Conservation (phyloP, 164 flowering plant species). For the Macadamia integrifolia region DNA sequence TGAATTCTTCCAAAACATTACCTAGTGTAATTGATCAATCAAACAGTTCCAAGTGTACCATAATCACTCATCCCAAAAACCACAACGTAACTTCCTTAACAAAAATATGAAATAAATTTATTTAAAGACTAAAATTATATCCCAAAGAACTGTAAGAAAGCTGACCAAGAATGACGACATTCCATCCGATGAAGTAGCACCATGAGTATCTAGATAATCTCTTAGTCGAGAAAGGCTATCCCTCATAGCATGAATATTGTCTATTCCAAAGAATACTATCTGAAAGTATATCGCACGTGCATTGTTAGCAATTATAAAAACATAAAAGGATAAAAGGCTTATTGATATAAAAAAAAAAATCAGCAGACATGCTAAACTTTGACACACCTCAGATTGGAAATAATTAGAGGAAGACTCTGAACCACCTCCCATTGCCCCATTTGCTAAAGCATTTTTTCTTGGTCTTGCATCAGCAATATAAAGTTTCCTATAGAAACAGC, state of each 20-base stretch:
- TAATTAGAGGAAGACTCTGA: conserved; percentile 97
- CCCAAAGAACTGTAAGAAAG: neutral
- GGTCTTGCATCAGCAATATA: conserved; percentile 99
- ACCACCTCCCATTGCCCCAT: conserved; percentile 99
- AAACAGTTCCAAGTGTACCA: too few species aligned
- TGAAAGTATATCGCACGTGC: conserved; percentile 16
- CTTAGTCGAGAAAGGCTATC: conserved; percentile 93
- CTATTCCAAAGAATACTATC: conserved; percentile 98
- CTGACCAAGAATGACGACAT: conserved; percentile 89
- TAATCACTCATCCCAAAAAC: too few species aligned
- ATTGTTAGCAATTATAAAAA: conserved; percentile 7
- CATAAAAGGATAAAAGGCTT: neutral
- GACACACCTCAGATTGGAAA: conserved; percentile 86
- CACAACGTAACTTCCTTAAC: too few species aligned
- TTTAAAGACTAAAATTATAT: neutral
- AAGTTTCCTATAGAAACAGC: conserved; percentile 59
- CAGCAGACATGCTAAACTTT: conserved; percentile 10
- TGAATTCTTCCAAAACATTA: too few species aligned
- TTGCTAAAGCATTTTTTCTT: conserved; percentile 97
- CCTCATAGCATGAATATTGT: conserved; percentile 99
- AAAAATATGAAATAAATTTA: neutral
- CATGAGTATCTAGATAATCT: conserved; percentile 93
- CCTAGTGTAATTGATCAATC: too few species aligned
- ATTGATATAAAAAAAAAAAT: neutral
- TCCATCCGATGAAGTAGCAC: conserved; percentile 93